Conservation (phyloP, 2,329 filamentous ascomycete genomes). For the Penicillium sp. region DNA sequence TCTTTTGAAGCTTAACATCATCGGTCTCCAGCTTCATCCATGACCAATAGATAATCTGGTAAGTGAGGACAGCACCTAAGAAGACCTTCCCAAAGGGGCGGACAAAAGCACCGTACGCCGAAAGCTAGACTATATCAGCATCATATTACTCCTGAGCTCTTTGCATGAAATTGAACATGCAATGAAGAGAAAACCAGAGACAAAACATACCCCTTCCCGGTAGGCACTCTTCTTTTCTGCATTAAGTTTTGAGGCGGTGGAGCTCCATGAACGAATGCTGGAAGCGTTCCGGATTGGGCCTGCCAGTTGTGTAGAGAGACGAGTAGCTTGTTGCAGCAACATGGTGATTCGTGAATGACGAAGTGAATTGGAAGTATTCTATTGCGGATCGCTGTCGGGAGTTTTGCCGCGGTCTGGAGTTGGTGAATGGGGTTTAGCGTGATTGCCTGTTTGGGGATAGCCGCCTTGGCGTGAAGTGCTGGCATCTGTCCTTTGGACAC, state of each 20-base stretch:
- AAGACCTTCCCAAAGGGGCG: conserved; percentile 51
- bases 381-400: conserved; percentile 1
- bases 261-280: conserved; percentile 5
- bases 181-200: neutral
- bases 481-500: neutral
- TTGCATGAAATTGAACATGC: neutral
- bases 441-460: conserved; percentile 3
- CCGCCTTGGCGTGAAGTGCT: conserved; percentile 5
- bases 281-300: neutral
- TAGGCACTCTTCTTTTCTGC: conserved; percentile 21
- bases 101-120: conserved; percentile 40
- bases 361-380: neutral
- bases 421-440: conserved; percentile 12
- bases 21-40: conserved; percentile 51
- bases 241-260: conserved; percentile 9
- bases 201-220: conserved; percentile 30
- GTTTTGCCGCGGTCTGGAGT: conserved; percentile 7
- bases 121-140: conserved; percentile 29
- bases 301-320: neutral
- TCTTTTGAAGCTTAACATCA: conserved; percentile 44
- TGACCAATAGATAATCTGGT: conserved; percentile 49
- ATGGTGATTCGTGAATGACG: conserved; percentile 1
- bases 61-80: conserved; percentile 49
- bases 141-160: neutral
- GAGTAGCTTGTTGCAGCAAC: conserved; percentile 10